A percentile compares a stretch with the other conserved stretches of the same genome.
phyloP scores from a whole-genome alignment of 2,329 filamentous ascomycete species.

The Chlorencoelia australis region DNA sequence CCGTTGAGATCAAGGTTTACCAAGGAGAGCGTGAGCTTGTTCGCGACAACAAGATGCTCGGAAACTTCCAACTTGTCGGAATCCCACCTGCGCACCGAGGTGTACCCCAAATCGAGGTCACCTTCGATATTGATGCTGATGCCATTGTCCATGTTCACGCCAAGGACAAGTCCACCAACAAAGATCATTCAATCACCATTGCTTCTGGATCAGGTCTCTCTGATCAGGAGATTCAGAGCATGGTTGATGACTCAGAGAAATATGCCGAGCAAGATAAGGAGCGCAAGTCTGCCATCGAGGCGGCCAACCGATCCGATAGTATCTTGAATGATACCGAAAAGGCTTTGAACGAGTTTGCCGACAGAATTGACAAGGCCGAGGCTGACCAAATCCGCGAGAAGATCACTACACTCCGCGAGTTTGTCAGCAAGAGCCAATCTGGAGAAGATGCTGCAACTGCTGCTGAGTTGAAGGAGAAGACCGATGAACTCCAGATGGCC shows the following conservation, averaged over 20 bases:
- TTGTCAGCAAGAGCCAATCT: constrained; percentile 87
- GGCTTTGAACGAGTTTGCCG: constrained; percentile 91
- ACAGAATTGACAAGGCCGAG: constrained; percentile 95
- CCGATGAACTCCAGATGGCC: constrained; percentile 91
- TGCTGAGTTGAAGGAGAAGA: constrained; percentile 96
- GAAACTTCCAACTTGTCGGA: constrained; percentile 98
- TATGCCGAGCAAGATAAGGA: constrained; percentile 93
- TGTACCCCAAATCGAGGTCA: constrained; percentile 94
- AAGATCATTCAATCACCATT: constrained; percentile 99
- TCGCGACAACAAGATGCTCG: constrained; percentile 95
- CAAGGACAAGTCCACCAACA: constrained; percentile 98
- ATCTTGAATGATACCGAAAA: constrained; percentile 97
- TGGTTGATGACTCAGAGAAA: constrained; percentile 97
- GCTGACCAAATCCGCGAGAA: constrained; percentile 89
- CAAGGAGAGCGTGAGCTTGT: constrained; percentile 99
- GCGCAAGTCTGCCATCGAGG: constrained; percentile 89
- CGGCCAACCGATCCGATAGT: constrained; percentile 93
- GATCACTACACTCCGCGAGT: constrained; percentile 75
- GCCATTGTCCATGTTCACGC: constrained; percentile 96
- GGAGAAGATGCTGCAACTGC: constrained; percentile 80
- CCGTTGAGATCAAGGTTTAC: constrained; percentile 99
- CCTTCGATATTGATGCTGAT: constrained; percentile 97
- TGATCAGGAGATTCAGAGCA: constrained; percentile 87
- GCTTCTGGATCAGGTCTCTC: constrained; percentile 95
- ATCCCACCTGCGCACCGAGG: constrained; percentile 94